These are phyloP conservation scores for Pythium phragmiticola DNA, from an alignment of 352 stramenopile genomes.

Conservation along the genomic window DNA sequence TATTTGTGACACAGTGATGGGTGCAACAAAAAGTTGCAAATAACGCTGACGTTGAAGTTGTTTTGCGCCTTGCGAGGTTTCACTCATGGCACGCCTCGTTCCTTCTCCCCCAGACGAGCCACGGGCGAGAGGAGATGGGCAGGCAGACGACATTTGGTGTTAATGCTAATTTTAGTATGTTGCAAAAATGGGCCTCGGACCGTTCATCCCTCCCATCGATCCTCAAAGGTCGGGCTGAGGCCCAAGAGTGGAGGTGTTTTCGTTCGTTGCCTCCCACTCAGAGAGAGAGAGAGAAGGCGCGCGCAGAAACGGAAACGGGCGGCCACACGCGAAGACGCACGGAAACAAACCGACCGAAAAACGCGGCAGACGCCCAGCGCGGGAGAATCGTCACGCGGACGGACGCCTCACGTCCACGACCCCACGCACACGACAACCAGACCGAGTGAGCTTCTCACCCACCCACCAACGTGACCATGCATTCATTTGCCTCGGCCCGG, in stretches of 20 bases:
- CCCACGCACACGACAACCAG: not conserved
- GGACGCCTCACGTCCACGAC: not conserved
- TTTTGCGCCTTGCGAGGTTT: constrained; percentile 23
- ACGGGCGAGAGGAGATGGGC: constrained; percentile 18
- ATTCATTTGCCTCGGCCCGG: constrained; percentile 16
- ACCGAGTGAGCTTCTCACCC: not conserved
- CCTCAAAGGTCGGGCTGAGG: constrained; percentile 20
- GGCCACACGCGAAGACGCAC: constrained; percentile 17
- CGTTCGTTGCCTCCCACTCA: no score
- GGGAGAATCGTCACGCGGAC: constrained; percentile 13
- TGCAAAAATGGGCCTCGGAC: not conserved
- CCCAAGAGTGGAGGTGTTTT: constrained; percentile 24
- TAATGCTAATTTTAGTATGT: not conserved
- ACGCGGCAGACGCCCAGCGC: constrained; percentile 9
- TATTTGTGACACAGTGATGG: constrained; percentile 19
- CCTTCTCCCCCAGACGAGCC: constrained; percentile 29
- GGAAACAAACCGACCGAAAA: not conserved
- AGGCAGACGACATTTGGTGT: constrained; percentile 5
- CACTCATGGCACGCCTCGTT: constrained; percentile 17
- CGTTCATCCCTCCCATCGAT: constrained; percentile 22
- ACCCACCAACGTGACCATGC: constrained; percentile 16
- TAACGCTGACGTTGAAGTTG: constrained; percentile 30
- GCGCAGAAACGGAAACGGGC: constrained; percentile 23
- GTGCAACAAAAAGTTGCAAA: constrained; percentile 30
- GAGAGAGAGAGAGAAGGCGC: constrained; percentile 8